Base-by-base conservation (phyloP, 352 stramenopile species). In the Phytophthora capsici region DNA sequence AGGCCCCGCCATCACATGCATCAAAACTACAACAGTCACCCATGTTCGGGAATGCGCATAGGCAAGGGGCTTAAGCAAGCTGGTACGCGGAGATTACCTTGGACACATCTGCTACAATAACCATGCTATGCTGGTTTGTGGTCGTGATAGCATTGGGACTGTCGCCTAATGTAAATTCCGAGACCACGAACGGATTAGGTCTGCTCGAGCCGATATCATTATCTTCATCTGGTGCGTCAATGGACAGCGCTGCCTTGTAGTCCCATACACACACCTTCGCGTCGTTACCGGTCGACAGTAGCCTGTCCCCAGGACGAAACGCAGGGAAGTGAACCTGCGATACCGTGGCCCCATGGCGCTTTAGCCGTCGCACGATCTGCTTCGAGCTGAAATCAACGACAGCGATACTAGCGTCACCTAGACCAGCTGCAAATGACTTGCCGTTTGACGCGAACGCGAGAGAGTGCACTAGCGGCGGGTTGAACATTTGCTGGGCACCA, bases 241-340 rank as follows among this genome's bases (percentile, higher is more conserved):
- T 20, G 1, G 55, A 72, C 5, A 89, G 37, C 3, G 75, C 78
- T 28, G 63, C 47, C 17, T 64, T 20, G 56, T 89, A 90, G 56
- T 92, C 72, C 72, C 84, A 93, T 0, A 93, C 56, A 49, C 71
- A 84, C 45, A 93, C 57, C 53, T 89, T 87, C 2, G 69, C 57
- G 60, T 93, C 85, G 60, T 93, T 93, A 22, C 73, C 85, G 17
- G 78, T 75, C 20, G 85, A 83, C 13, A 93, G 14, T 9, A 93
- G 70, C 59, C 81, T 82, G 22, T 89, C 76, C 32, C 79, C 69
- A 3, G 61, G 44, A 2, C 68, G 60, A 32, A 88, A 90, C 23
- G 52, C 72, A 7, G 78, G 73, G 49, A 93, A 91, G 34, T 89
- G 80, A 46, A 90, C 81, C 38, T 89, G 81, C 14, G 75, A 86